Percentiles rank a stretch among this genome's conserved stretches.
These are phyloP conservation scores for Spinellus fusiger DNA, from an alignment of 192 early-diverging fungal species.

Conservation along the genomic window DNA sequence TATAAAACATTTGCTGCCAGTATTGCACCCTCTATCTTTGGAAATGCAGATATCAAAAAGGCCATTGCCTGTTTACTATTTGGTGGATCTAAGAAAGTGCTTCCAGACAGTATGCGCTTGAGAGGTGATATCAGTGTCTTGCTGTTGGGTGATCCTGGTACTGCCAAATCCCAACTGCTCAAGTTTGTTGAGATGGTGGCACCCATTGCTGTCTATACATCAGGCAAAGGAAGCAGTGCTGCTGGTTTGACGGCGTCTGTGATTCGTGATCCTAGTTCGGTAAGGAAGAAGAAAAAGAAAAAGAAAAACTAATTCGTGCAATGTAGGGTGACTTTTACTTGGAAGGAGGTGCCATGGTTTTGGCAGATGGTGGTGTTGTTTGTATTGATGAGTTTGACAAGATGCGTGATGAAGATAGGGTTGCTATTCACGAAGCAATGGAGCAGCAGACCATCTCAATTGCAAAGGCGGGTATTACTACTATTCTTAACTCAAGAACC, in stretches of 20 bases:
- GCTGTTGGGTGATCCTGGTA: constrained; percentile 96
- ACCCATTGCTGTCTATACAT: constrained; percentile 98
- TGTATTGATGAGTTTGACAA: constrained; percentile 99
- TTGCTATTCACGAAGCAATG: constrained; percentile 99
- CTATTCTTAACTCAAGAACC: constrained; percentile 94
- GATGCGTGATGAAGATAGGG: constrained; percentile 99
- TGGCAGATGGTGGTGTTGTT: constrained; percentile 97
- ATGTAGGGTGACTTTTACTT: constrained; percentile 89
- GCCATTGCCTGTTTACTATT: constrained; percentile 93
- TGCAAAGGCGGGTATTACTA: constrained; percentile 99
- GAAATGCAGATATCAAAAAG: constrained; percentile 94
- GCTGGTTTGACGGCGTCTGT: constrained; percentile 99
- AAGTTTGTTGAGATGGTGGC: constrained; percentile 99
- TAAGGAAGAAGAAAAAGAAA: constrained; percentile 29
- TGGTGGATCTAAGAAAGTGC: constrained; percentile 91
- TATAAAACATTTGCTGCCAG: constrained; percentile 86
- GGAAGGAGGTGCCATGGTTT: constrained; percentile 98
- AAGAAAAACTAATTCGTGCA: not conserved
- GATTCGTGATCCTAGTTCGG: constrained; percentile 81
- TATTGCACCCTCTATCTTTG: constrained; percentile 97
- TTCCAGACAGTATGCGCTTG: constrained; percentile 95
- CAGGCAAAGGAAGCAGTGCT: constrained; percentile 97
- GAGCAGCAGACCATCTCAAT: constrained; percentile 99
- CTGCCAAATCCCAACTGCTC: constrained; percentile 95
- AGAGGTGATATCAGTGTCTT: constrained; percentile 98